Evolutionary conservation across 306 rosid genomes (phyloP), one percentile per base, ranked within the genome.

Genomic region (Morella rubra): DNA sequence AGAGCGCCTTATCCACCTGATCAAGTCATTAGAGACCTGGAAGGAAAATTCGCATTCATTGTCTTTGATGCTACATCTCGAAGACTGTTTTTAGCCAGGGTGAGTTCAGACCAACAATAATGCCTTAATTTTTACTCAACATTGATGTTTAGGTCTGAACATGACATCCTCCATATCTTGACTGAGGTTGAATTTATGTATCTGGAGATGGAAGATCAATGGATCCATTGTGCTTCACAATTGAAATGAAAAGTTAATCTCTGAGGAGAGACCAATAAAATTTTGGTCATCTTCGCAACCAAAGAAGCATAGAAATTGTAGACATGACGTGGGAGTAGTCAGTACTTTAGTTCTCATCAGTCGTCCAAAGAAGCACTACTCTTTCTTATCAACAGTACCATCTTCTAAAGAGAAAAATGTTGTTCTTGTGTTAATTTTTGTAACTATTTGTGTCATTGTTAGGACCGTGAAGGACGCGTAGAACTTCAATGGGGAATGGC

Each of bases 1-100:
- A 73, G 91, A 74, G 93, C 88, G 13, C 91, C 90, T 11, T 90
- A 84, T 60, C 93, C 93, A 20, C 84, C 90, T 74, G 90, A 90
- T 61, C 90, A 84, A 87, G 85, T 90, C 69, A 85, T 90, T 16
- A 84, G 82, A 84, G 84, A 90, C 77, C 86, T 90, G 37, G 82
- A 84, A 44, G 91, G 93, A 53, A 85, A 90, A 58, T 90, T 89
- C 16, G 82, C 91, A 50, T 84, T 87, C 78, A 54, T 85, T 40
- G 78, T 90, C 82, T 90, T 90, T 66, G 93, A 90, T 76, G 82
- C 77, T 76, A 69, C 44, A 14, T 71, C 83, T 22, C 55, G 13
- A 74, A 81, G 82, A 74, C 81, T 90, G 42, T 84, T 84, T 59
- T 62, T 77, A 56, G 91, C 93, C 72, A 82, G 89, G 86, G 91